Evolutionary conservation across 495 filamentous ascomycete species (phyloP).

Genomic region (Zalerion maritima): DNA sequence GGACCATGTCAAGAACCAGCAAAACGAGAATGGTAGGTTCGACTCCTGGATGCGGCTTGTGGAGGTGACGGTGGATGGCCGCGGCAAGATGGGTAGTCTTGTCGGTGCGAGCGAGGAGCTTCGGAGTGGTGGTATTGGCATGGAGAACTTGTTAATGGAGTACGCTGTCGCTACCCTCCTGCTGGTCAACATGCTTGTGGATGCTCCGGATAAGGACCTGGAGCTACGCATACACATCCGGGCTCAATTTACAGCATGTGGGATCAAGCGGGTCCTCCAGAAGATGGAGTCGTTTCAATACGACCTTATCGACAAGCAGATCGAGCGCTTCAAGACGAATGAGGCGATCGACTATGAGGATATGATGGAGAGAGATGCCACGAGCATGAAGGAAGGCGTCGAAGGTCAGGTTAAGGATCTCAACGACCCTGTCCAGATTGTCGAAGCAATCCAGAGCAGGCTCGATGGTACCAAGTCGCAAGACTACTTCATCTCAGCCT

Average conservation of each 20-base stretch:
- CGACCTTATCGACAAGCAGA: conserved; percentile 95
- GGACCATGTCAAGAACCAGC: conserved; percentile 78
- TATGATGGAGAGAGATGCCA: conserved; percentile 79
- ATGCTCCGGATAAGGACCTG: conserved; percentile 76
- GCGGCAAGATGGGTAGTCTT: conserved; percentile 95
- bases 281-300: conserved; percentile 99
- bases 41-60: conserved; percentile 99
- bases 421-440: conserved; percentile 83
- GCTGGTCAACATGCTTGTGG: conserved; percentile 91
- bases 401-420: conserved; percentile 90
- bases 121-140: conserved; percentile 90
- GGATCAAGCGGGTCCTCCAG: conserved; percentile 80
- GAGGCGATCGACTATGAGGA: conserved; percentile 98
- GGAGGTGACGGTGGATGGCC: conserved; percentile 90
- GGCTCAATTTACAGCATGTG: conserved; percentile 91
- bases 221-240: conserved; percentile 87
- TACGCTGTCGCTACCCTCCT: conserved; percentile 93
- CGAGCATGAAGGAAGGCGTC: conserved; percentile 75
- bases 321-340: conserved; percentile 83
- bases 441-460: conserved; percentile 81
- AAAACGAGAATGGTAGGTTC: conserved; percentile 89
- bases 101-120: conserved; percentile 96
- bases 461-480: conserved; percentile 70
- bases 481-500: conserved; percentile 89
- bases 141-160: conserved; percentile 99